A percentile compares a stretch with the other conserved stretches of the same genome.
phyloP scores from a whole-genome alignment of 176 grass and related monocot genomes.

The Calamus simplicifolius region DNA sequence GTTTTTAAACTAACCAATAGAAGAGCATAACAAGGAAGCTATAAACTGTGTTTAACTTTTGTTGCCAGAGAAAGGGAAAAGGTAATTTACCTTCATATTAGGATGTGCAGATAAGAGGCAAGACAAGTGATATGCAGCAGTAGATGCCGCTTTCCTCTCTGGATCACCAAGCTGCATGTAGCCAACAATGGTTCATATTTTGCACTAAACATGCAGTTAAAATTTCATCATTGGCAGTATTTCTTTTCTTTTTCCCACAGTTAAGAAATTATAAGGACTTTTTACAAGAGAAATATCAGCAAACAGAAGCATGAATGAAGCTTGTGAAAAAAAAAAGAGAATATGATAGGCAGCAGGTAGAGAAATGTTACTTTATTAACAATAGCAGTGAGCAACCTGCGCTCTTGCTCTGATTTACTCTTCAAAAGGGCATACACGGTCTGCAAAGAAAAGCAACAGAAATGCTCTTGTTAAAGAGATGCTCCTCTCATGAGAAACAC shows the following conservation, averaged over 20 bases:
- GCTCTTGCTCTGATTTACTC: constrained; percentile 92
- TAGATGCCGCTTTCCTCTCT: constrained; percentile 82
- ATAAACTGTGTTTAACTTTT: no score
- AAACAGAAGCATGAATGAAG: not conserved
- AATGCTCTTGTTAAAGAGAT: constrained; percentile 4
- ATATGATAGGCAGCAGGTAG: constrained; percentile 5
- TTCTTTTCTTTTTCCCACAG: no score
- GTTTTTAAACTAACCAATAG: no score
- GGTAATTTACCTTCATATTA: constrained; percentile 76
- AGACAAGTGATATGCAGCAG: constrained; percentile 76
- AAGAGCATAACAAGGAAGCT: no score
- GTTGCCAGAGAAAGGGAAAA: not conserved
- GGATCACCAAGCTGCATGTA: constrained; percentile 83
- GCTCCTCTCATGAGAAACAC: no score
- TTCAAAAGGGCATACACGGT: constrained; percentile 74
- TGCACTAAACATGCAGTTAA: no score
- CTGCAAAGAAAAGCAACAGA: constrained; percentile 37
- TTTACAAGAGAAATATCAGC: no score
- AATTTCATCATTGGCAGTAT: no score
- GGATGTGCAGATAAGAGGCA: constrained; percentile 70
- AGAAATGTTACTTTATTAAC: constrained; percentile 71
- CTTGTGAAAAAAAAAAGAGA: not conserved
- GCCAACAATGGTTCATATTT: constrained; percentile 3
- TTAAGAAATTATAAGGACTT: no score
- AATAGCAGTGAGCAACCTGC: constrained; percentile 80